Evolutionary conservation across 805 yeast genomes (phyloP).

Genomic region (Metschnikowia reukaufii): DNA sequence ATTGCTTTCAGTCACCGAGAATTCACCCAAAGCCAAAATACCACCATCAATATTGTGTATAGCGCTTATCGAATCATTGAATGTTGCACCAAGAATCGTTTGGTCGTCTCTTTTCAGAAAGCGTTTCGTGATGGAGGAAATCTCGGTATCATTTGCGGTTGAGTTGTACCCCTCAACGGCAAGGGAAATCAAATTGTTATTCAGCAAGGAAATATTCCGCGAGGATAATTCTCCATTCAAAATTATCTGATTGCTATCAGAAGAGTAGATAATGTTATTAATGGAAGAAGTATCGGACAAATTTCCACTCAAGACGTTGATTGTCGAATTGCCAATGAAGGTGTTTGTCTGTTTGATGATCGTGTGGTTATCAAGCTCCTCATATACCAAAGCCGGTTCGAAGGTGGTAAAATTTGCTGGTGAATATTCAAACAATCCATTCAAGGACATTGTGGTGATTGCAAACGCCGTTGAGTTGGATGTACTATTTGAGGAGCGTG

Average conservation of each 20-base stretch:
- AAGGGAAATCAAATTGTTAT: slow-evolving; percentile 30
- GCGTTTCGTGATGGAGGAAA: slow-evolving; percentile 9
- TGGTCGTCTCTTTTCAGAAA: slow-evolving; percentile 20
- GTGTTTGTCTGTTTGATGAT: slow-evolving; percentile 32
- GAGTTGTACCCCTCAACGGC: slow-evolving; percentile 30
- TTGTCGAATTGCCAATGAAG: slow-evolving; percentile 42
- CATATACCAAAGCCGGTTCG: slow-evolving; percentile 28
- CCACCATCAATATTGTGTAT: slow-evolving; percentile 24
- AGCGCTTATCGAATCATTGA: slow-evolving; percentile 30
- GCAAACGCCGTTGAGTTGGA: slow-evolving; percentile 18
- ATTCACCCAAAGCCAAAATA: slow-evolving; percentile 32
- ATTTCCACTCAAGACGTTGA: slow-evolving; percentile 36
- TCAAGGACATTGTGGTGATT: slow-evolving; percentile 43
- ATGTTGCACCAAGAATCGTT: slow-evolving; percentile 29
- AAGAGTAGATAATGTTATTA: slow-evolving; percentile 8
- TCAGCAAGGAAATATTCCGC: slow-evolving; percentile 29
- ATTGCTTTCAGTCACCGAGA: slow-evolving; percentile 23
- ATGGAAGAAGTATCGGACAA: slow-evolving; percentile 19
- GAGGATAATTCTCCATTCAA: slow-evolving; percentile 49
- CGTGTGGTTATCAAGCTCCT: slow-evolving; percentile 19
- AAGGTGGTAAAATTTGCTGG: slow-evolving; percentile 56
- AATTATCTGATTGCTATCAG: slow-evolving; percentile 27
- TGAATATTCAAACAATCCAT: slow-evolving; percentile 84
- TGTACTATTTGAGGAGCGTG: slow-evolving; percentile 15
- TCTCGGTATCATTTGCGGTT: slow-evolving; percentile 31